A percentile compares a stretch with the other conserved stretches of the same genome.
These are phyloP conservation scores for Beta vulgaris DNA, from an alignment of 148 eudicot genomes.

Conservation along the genomic window DNA sequence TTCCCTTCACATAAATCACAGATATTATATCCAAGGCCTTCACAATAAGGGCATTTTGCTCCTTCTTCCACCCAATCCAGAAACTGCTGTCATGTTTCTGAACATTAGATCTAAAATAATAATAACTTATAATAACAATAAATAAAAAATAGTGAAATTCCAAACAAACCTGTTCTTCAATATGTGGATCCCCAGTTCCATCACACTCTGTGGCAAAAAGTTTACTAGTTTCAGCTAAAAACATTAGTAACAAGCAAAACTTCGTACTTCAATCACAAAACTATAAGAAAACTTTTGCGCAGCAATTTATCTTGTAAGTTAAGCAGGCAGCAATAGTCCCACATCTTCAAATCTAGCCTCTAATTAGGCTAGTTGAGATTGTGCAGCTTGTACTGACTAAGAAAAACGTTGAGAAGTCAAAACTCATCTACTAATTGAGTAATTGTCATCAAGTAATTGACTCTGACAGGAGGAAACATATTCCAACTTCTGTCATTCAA, in stretches of 20 bases:
- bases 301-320: background rate
- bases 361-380: too few species aligned
- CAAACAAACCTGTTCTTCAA: slow-evolving; percentile 71
- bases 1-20: slow-evolving; percentile 74
- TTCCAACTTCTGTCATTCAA: background rate
- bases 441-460: background rate
- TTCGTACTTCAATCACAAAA: background rate
- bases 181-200: slow-evolving; percentile 86
- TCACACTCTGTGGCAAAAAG: slow-evolving; percentile 77
- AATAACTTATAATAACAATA: background rate
- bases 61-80: slow-evolving; percentile 90
- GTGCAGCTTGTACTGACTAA: too few species aligned
- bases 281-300: background rate
- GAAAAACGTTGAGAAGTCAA: background rate
- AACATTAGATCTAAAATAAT: slow-evolving; percentile 11
- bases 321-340: background rate
- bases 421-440: background rate
- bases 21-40: slow-evolving; percentile 59
- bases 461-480: background rate
- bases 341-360: background rate
- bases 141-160: background rate
- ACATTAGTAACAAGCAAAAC: background rate
- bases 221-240: slow-evolving; percentile 7
- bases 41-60: slow-evolving; percentile 84
- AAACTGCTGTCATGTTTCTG: slow-evolving; percentile 51